Evolutionary conservation across 1,284 basidiomycete genomes (phyloP), one percentile per base, ranked within the genome.

Genomic region (Ceratobasidium sp.): DNA sequence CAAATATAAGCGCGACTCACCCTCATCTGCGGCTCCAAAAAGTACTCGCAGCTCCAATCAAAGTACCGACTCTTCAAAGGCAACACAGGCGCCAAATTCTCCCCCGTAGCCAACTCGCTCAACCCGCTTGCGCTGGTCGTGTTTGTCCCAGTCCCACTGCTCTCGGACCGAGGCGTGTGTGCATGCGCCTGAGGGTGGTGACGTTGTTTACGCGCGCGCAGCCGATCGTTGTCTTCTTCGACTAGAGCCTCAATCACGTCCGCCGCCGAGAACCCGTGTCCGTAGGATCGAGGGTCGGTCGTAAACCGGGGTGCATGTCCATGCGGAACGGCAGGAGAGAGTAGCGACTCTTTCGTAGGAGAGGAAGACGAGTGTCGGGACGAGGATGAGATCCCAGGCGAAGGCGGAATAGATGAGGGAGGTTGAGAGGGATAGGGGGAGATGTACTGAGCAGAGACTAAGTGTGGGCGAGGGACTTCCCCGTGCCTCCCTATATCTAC

Each of bases 21-120:
- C 85, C 95, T 92, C 96, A 98, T 98, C 83, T 98, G 97, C 3
- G 97, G 96, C 83, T 99, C 97, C 77, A 94, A 96, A 85, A 98
- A 99, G 82, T 99, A 99, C 81, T 99, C 97, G 80, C 91, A 91
- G 76, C 95, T 96, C 95, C 96, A 99, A 80, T 98, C 96, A 81
- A 94, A 99, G 82, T 96, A 97, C 1, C 90, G 88, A 80, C 94
- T 96, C 84, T 95, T 96, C 79, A 99, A 84, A 0, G 97, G 97
- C 75, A 99, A 84, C 1, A 86, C 84, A 79, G 88, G 71, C 41
- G 62, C 71, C 6, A 76, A 51, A 1, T 54, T 64, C 15, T 77
- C 76, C 8, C 53, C 57, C 17, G 74, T 65, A 31, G 51, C 72
- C 66, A 71, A 63, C 47, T 62, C 76, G 24, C 50, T 67, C 33